Percentiles rank a stretch among this genome's conserved stretches.
These are phyloP conservation scores for Phytopythium chamaehyphon DNA, from an alignment of 352 stramenopile genomes.

Conservation along the genomic window DNA sequence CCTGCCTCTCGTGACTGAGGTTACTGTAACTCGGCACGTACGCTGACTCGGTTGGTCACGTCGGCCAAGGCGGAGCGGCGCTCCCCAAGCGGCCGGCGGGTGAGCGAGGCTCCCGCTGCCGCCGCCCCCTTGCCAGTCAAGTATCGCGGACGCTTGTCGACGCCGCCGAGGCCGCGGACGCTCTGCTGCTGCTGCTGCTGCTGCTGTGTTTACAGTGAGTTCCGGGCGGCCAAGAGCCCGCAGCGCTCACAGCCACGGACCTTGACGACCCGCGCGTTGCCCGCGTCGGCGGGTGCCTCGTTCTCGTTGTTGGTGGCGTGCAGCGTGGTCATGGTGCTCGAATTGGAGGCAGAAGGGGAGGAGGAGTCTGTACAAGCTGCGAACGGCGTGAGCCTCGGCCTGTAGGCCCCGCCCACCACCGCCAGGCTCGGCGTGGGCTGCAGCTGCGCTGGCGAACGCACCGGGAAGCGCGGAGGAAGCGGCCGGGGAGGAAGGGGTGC, in stretches of 20 bases:
- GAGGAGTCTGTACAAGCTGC: slow-evolving; percentile 3
- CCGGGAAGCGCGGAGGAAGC: slow-evolving; percentile 1
- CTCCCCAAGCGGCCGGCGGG: slow-evolving; percentile 9
- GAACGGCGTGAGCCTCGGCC: too few relatives aligned
- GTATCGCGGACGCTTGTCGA: slow-evolving; percentile 57
- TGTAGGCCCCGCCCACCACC: too few relatives aligned
- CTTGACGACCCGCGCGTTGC: slow-evolving; percentile 42
- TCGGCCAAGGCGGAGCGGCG: slow-evolving; percentile 47
- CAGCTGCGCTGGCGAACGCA: not conserved
- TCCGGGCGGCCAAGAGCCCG: not conserved
- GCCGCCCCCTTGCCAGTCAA: slow-evolving; percentile 34
- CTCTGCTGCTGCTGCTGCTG: slow-evolving; percentile 8
- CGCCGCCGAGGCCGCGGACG: slow-evolving; percentile 35
- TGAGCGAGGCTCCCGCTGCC: slow-evolving; percentile 12
- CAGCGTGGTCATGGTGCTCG: slow-evolving; percentile 21
- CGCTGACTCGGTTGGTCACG: slow-evolving; percentile 71
- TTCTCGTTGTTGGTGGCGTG: slow-evolving; percentile 69
- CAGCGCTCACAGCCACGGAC: slow-evolving; percentile 8
- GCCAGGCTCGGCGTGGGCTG: too few relatives aligned
- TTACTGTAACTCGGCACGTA: too few relatives aligned
- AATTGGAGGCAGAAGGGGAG: slow-evolving; percentile 2
- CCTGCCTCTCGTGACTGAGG: not conserved
- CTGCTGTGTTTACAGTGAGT: too few relatives aligned
- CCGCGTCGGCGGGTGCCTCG: slow-evolving; percentile 37
- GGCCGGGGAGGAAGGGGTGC: not conserved